Percentiles rank a stretch among this genome's conserved stretches.
phyloP scores from a whole-genome alignment of 257 asterid species.

The Fraxinus cuspidata region DNA sequence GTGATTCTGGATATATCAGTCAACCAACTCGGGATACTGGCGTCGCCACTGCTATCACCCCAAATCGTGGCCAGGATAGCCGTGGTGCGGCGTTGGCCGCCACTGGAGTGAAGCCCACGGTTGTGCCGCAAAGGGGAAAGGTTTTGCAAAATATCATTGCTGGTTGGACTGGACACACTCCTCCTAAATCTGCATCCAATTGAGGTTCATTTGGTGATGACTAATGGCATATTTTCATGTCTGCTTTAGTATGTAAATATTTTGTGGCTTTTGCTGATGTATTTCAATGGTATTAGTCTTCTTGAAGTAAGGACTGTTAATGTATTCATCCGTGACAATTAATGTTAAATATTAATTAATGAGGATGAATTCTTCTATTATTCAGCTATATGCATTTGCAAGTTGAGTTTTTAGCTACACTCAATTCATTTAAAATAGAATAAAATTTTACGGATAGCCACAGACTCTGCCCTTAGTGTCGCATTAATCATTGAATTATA shows the following conservation, averaged over 20 bases:
- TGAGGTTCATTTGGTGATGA: not conserved
- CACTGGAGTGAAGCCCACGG: not conserved
- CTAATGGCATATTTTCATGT: not conserved
- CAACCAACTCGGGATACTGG: not conserved
- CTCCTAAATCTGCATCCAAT: not conserved
- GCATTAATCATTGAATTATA: no score
- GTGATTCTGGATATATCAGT: not conserved
- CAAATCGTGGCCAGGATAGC: not conserved
- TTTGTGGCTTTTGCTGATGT: not conserved
- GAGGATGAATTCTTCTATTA: no score
- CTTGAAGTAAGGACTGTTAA: no score
- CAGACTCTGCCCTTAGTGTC: no score
- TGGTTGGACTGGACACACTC: conserved; percentile 16
- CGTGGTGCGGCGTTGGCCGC: not conserved
- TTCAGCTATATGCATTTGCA: no score
- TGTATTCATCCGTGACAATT: no score
- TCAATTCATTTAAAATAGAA: no score
- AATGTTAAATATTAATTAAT: no score
- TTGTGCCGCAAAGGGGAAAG: conserved; percentile 30
- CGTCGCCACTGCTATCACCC: not conserved
- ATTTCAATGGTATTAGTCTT: no score
- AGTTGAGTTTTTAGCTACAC: no score
- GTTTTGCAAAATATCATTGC: conserved; percentile 14
- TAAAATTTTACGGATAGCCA: no score
- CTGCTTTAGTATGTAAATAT: no score